Percentiles rank a stretch among this genome's conserved stretches.
Evolutionary conservation across 768 basidiomycete genomes (phyloP).

Genomic region (Xerocomellus dryophilus): DNA sequence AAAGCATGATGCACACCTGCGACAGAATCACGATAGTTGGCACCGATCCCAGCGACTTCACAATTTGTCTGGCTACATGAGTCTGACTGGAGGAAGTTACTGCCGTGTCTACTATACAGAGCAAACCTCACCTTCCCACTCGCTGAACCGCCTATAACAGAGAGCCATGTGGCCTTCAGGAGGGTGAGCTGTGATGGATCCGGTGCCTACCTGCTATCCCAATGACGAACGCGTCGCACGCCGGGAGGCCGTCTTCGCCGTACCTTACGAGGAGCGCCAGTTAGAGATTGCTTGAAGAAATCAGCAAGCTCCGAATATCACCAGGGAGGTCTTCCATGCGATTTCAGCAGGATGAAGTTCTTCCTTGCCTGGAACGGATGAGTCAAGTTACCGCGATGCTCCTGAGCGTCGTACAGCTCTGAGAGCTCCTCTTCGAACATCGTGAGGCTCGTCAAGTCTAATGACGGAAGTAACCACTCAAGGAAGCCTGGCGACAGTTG

Average conservation of each 20-base stretch:
- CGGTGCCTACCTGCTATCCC: slow-evolving; percentile 69
- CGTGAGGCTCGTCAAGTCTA: neutral
- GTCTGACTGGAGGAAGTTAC: slow-evolving; percentile 46
- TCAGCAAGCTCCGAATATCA: slow-evolving; percentile 29
- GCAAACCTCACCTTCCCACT: slow-evolving; percentile 71
- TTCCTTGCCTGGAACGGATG: slow-evolving; percentile 42
- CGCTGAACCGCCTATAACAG: slow-evolving; percentile 71
- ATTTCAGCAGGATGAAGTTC: slow-evolving; percentile 69
- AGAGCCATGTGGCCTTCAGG: neutral
- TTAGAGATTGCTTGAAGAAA: slow-evolving; percentile 13
- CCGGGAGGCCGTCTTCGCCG: slow-evolving; percentile 65
- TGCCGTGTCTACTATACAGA: neutral
- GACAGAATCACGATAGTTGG: slow-evolving; percentile 90
- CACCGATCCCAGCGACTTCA: slow-evolving; percentile 75
- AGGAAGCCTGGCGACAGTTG: neutral
- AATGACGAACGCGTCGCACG: slow-evolving; percentile 77
- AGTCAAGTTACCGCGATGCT: slow-evolving; percentile 14
- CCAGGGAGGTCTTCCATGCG: slow-evolving; percentile 87
- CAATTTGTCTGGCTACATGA: slow-evolving; percentile 80
- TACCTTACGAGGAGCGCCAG: slow-evolving; percentile 51
- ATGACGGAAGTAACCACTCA: neutral
- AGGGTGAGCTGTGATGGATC: neutral
- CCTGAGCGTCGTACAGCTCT: slow-evolving; percentile 22
- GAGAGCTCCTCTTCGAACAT: slow-evolving; percentile 30
- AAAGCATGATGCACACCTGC: slow-evolving; percentile 52